Conservation (phyloP, 495 filamentous ascomycete species). For the Sphaerosporella brunnea region DNA sequence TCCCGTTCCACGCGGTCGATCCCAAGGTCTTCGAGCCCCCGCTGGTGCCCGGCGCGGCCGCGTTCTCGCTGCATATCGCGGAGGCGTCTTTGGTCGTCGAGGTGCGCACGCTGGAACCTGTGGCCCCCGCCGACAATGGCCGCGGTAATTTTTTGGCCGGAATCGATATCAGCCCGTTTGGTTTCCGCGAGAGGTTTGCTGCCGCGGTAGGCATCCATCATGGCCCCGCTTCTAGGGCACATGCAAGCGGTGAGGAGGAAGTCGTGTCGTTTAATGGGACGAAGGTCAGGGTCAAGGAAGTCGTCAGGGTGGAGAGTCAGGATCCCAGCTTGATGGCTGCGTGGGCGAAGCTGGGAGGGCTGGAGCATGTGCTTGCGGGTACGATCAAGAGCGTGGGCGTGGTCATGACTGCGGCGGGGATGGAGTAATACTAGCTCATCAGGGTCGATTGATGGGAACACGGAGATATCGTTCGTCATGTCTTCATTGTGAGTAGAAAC, state of each 20-base stretch:
- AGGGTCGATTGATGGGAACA: too few species aligned
- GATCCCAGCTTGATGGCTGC: conserved; percentile 79
- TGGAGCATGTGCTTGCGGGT: conserved; percentile 54
- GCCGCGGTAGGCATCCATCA: conserved; percentile 8
- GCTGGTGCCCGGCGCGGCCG: conserved; percentile 40
- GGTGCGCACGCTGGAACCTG: conserved; percentile 54
- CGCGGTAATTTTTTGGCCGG: neutral
- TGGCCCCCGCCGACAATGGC: neutral
- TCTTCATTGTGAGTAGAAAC: too few species aligned
- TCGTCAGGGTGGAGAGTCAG: conserved; percentile 75
- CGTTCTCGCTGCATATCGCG: conserved; percentile 57
- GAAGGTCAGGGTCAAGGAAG: conserved; percentile 73
- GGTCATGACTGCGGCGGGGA: conserved; percentile 46
- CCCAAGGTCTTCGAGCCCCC: conserved; percentile 37
- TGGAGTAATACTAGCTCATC: too few species aligned
- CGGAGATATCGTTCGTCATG: too few species aligned
- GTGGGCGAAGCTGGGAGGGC: conserved; percentile 66
- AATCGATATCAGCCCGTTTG: conserved; percentile 33
- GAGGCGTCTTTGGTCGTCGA: conserved; percentile 63
- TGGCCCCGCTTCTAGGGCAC: neutral
- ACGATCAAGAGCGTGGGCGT: conserved; percentile 55
- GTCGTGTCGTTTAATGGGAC: conserved; percentile 32
- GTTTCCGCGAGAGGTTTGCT: conserved; percentile 20
- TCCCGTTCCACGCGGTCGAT: conserved; percentile 19
- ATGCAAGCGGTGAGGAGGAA: conserved; percentile 2